phyloP scores from a whole-genome alignment of 2,329 filamentous ascomycete genomes.

The Fusarium torreyae region DNA sequence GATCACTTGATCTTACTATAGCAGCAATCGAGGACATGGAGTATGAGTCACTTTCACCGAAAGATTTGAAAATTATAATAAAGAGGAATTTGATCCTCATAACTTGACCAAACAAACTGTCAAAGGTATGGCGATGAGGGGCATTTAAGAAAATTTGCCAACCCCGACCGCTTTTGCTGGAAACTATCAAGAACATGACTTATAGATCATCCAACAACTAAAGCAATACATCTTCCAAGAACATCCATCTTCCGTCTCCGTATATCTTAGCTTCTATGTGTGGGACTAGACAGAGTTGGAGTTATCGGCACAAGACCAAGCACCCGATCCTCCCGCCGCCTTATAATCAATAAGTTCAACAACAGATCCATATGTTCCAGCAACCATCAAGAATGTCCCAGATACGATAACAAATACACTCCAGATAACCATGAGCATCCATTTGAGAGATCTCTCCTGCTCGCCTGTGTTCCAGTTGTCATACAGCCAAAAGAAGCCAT shows the following conservation, averaged over 20 bases:
- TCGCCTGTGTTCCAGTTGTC: constrained; percentile 44
- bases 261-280: neutral
- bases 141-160: constrained; percentile 35
- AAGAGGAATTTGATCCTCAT: neutral
- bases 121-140: constrained; percentile 1
- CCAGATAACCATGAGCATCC: constrained; percentile 25
- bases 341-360: constrained; percentile 55
- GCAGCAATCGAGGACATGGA: too few relatives aligned
- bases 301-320: constrained; percentile 62
- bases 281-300: constrained; percentile 49
- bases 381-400: constrained; percentile 58
- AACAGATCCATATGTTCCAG: constrained; percentile 61
- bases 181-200: neutral
- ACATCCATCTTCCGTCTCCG: neutral
- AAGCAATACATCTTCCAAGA: neutral
- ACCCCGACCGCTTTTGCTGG: constrained; percentile 36
- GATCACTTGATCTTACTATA: constrained; percentile 21
- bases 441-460: neutral
- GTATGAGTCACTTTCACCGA: neutral
- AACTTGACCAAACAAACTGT: neutral
- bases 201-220: neutral
- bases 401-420: constrained; percentile 25
- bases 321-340: constrained; percentile 53
- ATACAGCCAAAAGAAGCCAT: constrained; percentile 50
- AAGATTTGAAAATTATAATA: neutral